phyloP scores from a whole-genome alignment of 257 asterid species.

The Solanum chilense region DNA sequence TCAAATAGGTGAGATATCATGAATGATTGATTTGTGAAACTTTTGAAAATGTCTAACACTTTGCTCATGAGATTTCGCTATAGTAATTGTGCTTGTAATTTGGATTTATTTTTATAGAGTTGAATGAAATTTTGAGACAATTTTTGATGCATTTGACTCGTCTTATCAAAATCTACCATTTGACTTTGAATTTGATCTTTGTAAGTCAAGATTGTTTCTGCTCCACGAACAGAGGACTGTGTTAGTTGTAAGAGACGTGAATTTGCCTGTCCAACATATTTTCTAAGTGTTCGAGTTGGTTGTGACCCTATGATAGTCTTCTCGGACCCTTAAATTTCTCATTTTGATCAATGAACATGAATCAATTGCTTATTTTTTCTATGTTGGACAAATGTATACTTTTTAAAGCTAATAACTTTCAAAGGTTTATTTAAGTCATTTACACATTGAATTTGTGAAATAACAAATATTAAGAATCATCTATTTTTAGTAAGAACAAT shows the following conservation, averaged over 20 bases:
- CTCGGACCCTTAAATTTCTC: neutral
- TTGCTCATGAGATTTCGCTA: neutral
- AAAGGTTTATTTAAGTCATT: neutral
- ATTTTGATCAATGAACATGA: neutral
- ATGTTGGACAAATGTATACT: too few species aligned
- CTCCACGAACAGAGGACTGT: too few species aligned
- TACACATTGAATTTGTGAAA: neutral
- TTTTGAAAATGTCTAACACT: neutral
- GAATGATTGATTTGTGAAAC: neutral
- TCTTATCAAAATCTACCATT: too few species aligned
- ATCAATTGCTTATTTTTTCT: neutral
- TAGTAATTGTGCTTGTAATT: neutral
- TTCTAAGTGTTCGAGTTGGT: neutral
- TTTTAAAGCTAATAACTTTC: neutral
- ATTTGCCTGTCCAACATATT: too few species aligned
- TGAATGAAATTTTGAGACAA: neutral
- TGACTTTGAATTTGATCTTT: neutral
- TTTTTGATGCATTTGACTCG: rapidly evolving
- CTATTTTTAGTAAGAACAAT: rapidly evolving
- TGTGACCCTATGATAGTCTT: neutral
- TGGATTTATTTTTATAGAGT: neutral
- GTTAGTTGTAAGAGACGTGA: too few species aligned
- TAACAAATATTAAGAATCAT: neutral
- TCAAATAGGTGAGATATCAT: neutral
- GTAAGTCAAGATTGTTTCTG: too few species aligned